Conservation (phyloP, 2,329 filamentous ascomycete genomes). For the Dothidotthia symphoricarpi region DNA sequence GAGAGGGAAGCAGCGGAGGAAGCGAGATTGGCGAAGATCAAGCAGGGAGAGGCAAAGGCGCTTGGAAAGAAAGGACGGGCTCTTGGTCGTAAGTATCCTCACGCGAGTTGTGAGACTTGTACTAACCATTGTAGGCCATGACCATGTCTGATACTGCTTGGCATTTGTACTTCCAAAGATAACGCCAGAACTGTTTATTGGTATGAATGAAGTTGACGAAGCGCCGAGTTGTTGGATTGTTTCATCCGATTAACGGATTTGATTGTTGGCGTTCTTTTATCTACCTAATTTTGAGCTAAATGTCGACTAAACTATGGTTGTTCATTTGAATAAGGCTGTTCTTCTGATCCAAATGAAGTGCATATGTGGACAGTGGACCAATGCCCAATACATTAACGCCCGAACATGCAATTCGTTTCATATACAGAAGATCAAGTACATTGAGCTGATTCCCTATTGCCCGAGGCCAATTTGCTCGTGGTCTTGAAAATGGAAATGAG, state of each 20-base stretch:
- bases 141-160: slow-evolving; percentile 7
- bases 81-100: slow-evolving; percentile 65
- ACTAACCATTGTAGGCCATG: slow-evolving; percentile 7
- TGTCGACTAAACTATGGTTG: no score
- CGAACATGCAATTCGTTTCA: slow-evolving; percentile 17
- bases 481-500: slow-evolving; percentile 53
- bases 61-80: slow-evolving; percentile 67
- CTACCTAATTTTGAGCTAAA: no score
- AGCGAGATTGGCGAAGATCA: slow-evolving; percentile 62
- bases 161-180: not conserved
- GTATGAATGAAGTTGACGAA: not conserved
- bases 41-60: slow-evolving; percentile 63
- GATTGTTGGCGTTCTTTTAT: no score
- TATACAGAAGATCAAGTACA: slow-evolving; percentile 29
- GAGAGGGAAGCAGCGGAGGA: slow-evolving; percentile 59
- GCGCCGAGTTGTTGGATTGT: no score
- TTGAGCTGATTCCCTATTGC: slow-evolving; percentile 20
- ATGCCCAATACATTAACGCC: slow-evolving; percentile 12
- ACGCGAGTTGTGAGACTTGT: no score
- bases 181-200: no score
- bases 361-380: no score
- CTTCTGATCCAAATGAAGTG: no score
- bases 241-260: no score
- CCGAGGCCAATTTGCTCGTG: slow-evolving; percentile 28
- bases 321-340: no score